Evolutionary conservation across 768 basidiomycete species (phyloP), one percentile per base, ranked within the genome.

Genomic region (Boletus pseudopeckii): DNA sequence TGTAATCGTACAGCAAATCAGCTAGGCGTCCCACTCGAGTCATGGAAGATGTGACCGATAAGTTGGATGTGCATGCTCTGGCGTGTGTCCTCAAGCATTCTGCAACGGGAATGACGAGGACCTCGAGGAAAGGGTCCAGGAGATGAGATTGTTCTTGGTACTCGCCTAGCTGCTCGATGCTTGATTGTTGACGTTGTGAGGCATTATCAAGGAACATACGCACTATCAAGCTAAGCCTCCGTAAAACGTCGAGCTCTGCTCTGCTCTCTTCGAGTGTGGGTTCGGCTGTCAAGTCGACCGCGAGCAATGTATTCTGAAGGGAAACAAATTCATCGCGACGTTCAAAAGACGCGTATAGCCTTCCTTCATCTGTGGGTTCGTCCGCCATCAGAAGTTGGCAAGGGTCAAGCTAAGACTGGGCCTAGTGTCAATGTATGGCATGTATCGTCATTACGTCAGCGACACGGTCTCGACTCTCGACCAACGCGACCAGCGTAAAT

Each of bases 141-240:
- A 99, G 80, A 68, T 93, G 91, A 3, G 94, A 79, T 60, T 96
- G 92, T 56, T 98, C 95, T 68, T 96, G 94, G 65, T 96, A 98
- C 65, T 86, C 82, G 65, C 83, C 82, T 28, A 98, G 79, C 96
- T 98, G 50, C 17, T 57, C 47, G 24, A 53, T 7, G 54, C 41
- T 43, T 15, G 26, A 56, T 48, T 18, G 30, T 53, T 43, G 43
- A 37, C 1, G 10, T 33, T 44, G 50, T 30, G 34, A 53, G 30
- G 54, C 13, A 30, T 41, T 18, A 48, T 57, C 41, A 28, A 53
- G 8, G 36, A 38, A n/a, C 2, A 45, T 17, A 74, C 83, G 63
- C 68, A 88, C 86, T 52, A 83, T 82, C 39, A 71, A 50, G 11
- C 58, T 64, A 9, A 88, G 70, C 54, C 75, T 79, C 48, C 73